These are phyloP conservation scores for Candida adriatica DNA, from an alignment of 805 yeast species.

Conservation along the genomic window DNA sequence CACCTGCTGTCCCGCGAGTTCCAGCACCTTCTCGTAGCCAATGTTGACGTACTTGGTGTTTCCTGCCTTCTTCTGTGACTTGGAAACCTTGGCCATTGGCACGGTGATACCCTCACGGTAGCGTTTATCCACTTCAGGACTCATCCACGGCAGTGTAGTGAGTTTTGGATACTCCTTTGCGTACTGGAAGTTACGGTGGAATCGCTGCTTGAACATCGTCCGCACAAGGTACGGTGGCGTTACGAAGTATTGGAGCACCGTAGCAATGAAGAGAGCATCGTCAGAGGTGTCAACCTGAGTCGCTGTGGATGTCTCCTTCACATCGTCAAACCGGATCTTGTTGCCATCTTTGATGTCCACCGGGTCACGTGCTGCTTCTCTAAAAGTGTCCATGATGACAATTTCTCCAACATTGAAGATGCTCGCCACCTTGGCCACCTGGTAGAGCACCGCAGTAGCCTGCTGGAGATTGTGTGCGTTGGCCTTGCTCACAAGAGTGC, in stretches of 20 bases:
- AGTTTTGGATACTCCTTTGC: slow-evolving; percentile 70
- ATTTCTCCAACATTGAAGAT: slow-evolving; percentile 68
- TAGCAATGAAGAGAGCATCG: slow-evolving; percentile 51
- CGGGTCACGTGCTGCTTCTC: slow-evolving; percentile 15
- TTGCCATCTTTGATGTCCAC: slow-evolving; percentile 18
- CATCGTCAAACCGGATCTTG: slow-evolving; percentile 29
- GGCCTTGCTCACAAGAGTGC: slow-evolving; percentile 46
- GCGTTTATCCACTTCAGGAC: slow-evolving; percentile 31
- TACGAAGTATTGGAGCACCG: slow-evolving; percentile 69
- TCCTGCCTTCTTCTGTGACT: slow-evolving; percentile 28
- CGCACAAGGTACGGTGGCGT: slow-evolving; percentile 79
- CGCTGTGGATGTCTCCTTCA: slow-evolving; percentile 13
- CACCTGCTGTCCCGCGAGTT: slow-evolving; percentile 51
- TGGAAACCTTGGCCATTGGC: slow-evolving; percentile 31
- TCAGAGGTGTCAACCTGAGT: slow-evolving; percentile 20
- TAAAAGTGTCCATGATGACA: slow-evolving; percentile 53
- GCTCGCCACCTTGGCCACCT: slow-evolving; percentile 70
- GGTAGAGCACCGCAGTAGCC: slow-evolving; percentile 66
- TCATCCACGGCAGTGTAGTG: slow-evolving; percentile 70
- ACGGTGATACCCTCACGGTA: slow-evolving; percentile 57
- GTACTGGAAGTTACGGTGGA: slow-evolving; percentile 42
- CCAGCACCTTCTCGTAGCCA: slow-evolving; percentile 55
- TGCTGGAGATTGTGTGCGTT: slow-evolving; percentile 66
- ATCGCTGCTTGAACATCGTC: slow-evolving; percentile 47
- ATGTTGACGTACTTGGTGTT: slow-evolving; percentile 72